Percentiles rank a stretch among this genome's conserved stretches.
These are phyloP conservation scores for Evernia prunastri DNA, from an alignment of 495 filamentous ascomycete species.

Conservation along the genomic window DNA sequence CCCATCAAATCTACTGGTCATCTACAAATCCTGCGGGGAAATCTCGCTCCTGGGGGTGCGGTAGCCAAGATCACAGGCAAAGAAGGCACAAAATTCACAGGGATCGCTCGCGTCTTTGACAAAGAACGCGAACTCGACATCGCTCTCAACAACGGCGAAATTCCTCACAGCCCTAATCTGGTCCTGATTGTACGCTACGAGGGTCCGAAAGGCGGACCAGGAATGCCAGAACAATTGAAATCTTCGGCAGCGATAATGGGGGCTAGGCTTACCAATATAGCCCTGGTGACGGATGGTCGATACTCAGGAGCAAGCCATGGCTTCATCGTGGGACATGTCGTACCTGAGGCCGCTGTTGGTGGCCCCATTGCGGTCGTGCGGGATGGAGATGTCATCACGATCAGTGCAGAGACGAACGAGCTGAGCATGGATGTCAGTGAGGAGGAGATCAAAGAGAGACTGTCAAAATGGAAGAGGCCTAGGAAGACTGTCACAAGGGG, in stretches of 20 bases:
- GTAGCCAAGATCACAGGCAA: constrained; percentile 99
- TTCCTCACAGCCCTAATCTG: constrained; percentile 74
- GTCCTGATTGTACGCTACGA: constrained; percentile 93
- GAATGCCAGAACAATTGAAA: constrained; percentile 97
- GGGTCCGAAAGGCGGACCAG: constrained; percentile 89
- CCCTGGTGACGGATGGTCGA: constrained; percentile 87
- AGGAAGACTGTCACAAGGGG: constrained; percentile 72
- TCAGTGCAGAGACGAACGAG: constrained; percentile 73
- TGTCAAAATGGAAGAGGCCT: constrained; percentile 68
- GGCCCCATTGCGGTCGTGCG: constrained; percentile 75
- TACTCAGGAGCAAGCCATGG: constrained; percentile 89
- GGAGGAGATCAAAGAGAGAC: constrained; percentile 62
- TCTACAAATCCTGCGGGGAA: constrained; percentile 81
- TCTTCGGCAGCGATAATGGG: constrained; percentile 90
- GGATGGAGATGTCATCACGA: constrained; percentile 80
- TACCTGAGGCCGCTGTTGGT: constrained; percentile 79
- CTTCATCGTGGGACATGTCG: constrained; percentile 94
- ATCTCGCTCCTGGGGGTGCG: constrained; percentile 84
- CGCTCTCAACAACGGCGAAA: constrained; percentile 63
- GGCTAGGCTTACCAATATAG: constrained; percentile 79
- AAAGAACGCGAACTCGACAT: constrained; percentile 75
- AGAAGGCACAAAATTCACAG: constrained; percentile 77
- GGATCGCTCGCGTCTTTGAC: constrained; percentile 82
- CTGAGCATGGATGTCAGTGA: constrained; percentile 69
- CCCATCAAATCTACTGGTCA: constrained; percentile 89